Base-by-base conservation (phyloP, 345 rosid genomes). In the Hevea brasiliensis region DNA sequence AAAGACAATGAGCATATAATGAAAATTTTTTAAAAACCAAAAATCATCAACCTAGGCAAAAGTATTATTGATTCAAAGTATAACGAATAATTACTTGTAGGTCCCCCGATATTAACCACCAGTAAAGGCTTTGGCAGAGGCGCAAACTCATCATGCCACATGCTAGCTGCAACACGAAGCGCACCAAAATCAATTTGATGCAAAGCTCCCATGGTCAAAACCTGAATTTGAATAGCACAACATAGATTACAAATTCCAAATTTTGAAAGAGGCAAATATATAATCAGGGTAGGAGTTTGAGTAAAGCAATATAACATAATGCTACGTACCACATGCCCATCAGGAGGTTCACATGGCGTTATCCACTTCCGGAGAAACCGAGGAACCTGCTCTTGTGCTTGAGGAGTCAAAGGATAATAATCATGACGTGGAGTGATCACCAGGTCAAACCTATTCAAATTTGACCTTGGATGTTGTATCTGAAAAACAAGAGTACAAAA, bases 391-490 rank as follows among this genome's bases (percentile, higher is more conserved):
- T 85, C 84, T 79, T 87, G 90, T 32, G 85, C 99, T 79, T 91
- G 84, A 10, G 88, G 86, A 60, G 97, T 86, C 80, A 92, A 77
- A 81, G 96, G 92, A 85, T 92, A 95, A 78, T 84, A 95, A 84
- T 95, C 98, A 55, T 92, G 99, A 62, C 76, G 86, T 72, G 99
- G 99, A 44, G 99, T 88, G 63, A 95, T 88, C 78, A 95, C 96
- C 88, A 95, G 74, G 81, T 95, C 99, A 87, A 95, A 95, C 84
- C 96, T 89, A 76, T 86, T 84, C 82, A 92, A 80, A 18, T 80
- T 86, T n/a, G 87, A 78, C 89, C 98, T 87, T 17, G 99, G 99
- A 85, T 91, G 99, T 83, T 92, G 94, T 65, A 95, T 89, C 99
- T 95, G 89, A 79, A 61, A 84, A 70, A 67, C 11, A 73, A 55